These are phyloP conservation scores for Obelidium mucronatum DNA, from an alignment of 192 early-diverging fungal species.

Conservation along the genomic window DNA sequence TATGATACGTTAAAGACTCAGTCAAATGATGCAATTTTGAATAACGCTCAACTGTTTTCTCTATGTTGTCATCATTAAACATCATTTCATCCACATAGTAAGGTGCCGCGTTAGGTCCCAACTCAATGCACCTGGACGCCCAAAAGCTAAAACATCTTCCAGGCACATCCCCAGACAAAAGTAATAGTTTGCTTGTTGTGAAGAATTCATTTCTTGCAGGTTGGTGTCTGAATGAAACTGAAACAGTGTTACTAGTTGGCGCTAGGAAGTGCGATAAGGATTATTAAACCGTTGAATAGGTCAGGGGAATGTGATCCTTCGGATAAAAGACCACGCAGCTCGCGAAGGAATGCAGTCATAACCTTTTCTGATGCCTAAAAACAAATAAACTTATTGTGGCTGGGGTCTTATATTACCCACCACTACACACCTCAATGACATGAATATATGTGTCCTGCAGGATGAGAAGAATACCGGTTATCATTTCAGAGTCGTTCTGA, in stretches of 20 bases:
- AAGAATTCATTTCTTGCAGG: conserved; percentile 11
- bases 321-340: conserved; percentile 30
- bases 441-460: conserved; percentile 48
- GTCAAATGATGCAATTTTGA: not conserved
- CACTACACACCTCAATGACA: conserved; percentile 50
- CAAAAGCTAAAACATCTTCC: conserved; percentile 54
- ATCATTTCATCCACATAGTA: conserved; percentile 38
- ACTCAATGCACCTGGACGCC: conserved; percentile 48
- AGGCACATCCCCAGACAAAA: conserved; percentile 42
- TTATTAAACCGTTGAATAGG: too few species aligned
- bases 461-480: conserved; percentile 59
- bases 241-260: too few species aligned
- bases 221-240: too few species aligned
- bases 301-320: too few species aligned
- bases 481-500: conserved; percentile 58
- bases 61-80: conserved; percentile 30
- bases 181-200: conserved; percentile 37
- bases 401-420: too few species aligned
- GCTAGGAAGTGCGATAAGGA: too few species aligned
- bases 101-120: conserved; percentile 3
- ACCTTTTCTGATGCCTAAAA: conserved; percentile 50
- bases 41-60: conserved; percentile 29
- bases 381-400: too few species aligned
- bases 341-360: conserved; percentile 44
- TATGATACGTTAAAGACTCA: conserved; percentile 5